A percentile compares a stretch with the other conserved stretches of the same genome.
Conservation (phyloP, 352 stramenopile species). For the Phytopythium delawarense region DNA sequence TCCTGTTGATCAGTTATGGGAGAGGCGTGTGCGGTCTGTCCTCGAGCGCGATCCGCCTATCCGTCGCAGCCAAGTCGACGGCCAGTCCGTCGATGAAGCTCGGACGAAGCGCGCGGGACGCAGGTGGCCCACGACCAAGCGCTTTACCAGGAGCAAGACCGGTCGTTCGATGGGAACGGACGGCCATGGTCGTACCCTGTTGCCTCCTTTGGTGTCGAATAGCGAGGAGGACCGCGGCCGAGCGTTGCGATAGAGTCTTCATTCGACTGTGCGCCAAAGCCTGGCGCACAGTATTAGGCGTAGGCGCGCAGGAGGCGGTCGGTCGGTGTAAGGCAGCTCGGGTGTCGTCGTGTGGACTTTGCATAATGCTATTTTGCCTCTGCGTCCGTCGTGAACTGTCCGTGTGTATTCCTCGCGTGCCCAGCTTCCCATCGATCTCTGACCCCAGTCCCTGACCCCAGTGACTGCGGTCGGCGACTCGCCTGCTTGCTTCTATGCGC, state of each 20-base stretch:
- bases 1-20: conserved; percentile 1
- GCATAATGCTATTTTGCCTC: neutral
- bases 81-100: neutral
- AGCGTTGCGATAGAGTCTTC: conserved; percentile 2
- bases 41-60: neutral
- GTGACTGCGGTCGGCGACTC: neutral
- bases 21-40: neutral
- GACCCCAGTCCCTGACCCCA: too few species aligned
- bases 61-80: neutral
- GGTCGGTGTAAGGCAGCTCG: neutral
- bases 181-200: neutral
- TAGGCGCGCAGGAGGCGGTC: neutral
- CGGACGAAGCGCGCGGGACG: neutral
- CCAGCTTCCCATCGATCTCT: neutral
- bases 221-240: neutral
- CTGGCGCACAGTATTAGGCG: conserved; percentile 1
- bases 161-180: neutral
- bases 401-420: neutral
- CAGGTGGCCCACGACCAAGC: neutral
- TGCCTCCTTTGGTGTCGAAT: neutral
- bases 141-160: neutral
- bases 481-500: neutral
- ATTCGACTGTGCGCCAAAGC: neutral
- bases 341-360: neutral
- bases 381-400: neutral